phyloP scores from a whole-genome alignment of 257 asterid species.

The Perilla frutescens region DNA sequence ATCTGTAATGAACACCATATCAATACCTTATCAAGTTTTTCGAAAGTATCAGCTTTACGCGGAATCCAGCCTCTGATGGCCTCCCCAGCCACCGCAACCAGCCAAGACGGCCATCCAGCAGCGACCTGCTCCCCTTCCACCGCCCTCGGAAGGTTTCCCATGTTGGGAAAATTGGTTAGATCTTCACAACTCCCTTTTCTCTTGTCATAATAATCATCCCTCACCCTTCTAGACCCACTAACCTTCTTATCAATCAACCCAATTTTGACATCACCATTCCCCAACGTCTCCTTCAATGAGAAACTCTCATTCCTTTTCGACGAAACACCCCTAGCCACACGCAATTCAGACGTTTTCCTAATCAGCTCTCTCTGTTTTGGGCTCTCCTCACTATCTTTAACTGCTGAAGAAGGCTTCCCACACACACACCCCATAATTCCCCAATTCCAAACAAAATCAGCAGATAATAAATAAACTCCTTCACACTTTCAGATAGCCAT shows the following conservation, averaged over 20 bases:
- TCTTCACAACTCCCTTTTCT: conserved; percentile 47
- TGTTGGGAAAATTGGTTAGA: conserved; percentile 49
- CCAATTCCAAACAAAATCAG: conserved; percentile 34
- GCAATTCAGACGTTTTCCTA: conserved; percentile 59
- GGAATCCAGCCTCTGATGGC: conserved; percentile 95
- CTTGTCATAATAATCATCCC: conserved; percentile 70
- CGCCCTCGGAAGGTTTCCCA: conserved; percentile 67
- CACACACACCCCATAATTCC: conserved; percentile 79
- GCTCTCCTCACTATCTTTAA: conserved; percentile 55
- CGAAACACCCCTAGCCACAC: conserved; percentile 51
- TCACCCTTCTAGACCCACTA: conserved; percentile 68
- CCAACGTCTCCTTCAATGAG: conserved; percentile 50
- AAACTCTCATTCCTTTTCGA: conserved; percentile 67
- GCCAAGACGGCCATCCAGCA: conserved; percentile 99
- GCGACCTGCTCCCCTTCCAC: conserved; percentile 82
- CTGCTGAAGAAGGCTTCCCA: conserved; percentile 71
- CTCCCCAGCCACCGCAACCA: conserved; percentile 84
- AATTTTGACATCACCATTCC: conserved; percentile 50
- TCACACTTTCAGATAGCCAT: conserved; percentile 39
- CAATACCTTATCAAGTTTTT: conserved; percentile 86
- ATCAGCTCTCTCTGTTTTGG: conserved; percentile 65
- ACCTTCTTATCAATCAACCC: conserved; percentile 67
- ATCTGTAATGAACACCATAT: conserved; percentile 17
- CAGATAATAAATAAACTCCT: conserved; percentile 26
- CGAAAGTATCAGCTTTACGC: conserved; percentile 79